phyloP scores from a whole-genome alignment of 148 eudicot species.

The Beta vulgaris region DNA sequence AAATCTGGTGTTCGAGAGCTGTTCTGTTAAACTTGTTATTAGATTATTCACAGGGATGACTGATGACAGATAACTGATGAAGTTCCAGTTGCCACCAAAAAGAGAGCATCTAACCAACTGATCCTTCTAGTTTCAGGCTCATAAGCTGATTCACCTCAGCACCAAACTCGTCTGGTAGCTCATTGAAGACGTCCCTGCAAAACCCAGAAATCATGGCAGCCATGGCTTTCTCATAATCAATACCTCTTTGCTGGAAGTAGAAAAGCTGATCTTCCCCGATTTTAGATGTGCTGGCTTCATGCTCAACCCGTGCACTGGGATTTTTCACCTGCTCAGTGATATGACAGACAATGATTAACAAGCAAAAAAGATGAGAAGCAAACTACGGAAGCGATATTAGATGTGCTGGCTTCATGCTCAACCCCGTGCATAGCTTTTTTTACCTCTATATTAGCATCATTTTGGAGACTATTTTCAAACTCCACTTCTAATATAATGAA shows the following conservation, averaged over 20 bases:
- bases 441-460: too few relatives aligned
- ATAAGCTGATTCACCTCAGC: conserved; percentile 93
- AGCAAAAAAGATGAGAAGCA: not conserved
- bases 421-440: conserved; percentile 68
- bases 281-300: conserved; percentile 95
- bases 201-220: conserved; percentile 96
- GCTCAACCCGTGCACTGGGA: conserved; percentile 67
- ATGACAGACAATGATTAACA: not conserved
- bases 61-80: not conserved
- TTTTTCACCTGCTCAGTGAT: conserved; percentile 56
- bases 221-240: conserved; percentile 74
- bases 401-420: conserved; percentile 97
- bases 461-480: too few relatives aligned
- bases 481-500: too few relatives aligned
- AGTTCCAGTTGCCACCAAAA: not conserved
- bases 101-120: conserved; percentile 57
- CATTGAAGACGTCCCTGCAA: conserved; percentile 81
- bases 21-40: too few relatives aligned
- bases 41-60: not conserved
- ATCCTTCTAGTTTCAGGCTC: conserved; percentile 89
- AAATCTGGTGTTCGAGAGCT: too few relatives aligned
- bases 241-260: conserved; percentile 86
- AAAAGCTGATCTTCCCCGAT: conserved; percentile 94
- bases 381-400: too few relatives aligned
- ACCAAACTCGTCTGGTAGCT: conserved; percentile 90